Evolutionary conservation across 2,329 filamentous ascomycete species (phyloP), one percentile per base, ranked within the genome.

Genomic region (Triangularia verruculosa): DNA sequence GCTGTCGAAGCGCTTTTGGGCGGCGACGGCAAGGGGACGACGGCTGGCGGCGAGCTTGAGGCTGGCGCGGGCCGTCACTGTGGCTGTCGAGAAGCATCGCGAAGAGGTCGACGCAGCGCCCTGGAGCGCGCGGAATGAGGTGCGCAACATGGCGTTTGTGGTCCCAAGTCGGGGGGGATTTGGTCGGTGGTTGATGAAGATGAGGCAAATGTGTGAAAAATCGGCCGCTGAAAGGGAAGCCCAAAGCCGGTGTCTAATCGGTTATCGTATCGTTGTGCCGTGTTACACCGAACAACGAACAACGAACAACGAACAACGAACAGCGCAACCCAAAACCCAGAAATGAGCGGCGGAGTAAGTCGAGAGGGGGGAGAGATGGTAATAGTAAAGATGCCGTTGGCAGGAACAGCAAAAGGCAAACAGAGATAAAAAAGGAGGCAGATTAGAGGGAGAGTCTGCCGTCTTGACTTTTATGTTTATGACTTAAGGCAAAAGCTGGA

Each of bases 141-240:
- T 85, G 80, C 88, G 87, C 83, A 92, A 84, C 89, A 92, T 92
- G 80, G 78, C 83, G 80, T 76, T 74, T 73, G 43, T 57, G 34
- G 30, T 63, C 11, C n/a, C 34, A 51, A 12, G 55, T 30, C 22
- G 34, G 1, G 61, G 61, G 61, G 57, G 57, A 54, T 61, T 24
- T n/a, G 17, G 43, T 28, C n/a, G 55, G 55, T 25, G 17, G 51
- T 7, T 57, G n/a, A 32, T 28, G 34, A 27, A 24, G 15, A 63
- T 54, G 56, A 32, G 39, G 34, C 43, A 24, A 20, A 63, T 54
- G 56, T n/a, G 57, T 27, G 57, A 62, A 66, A 64, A 64, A 55
- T 25, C 64, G 61, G 61, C 30, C 56, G 47, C 61, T 56, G 56
- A 58, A 32, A 64, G 34, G 52, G 60, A 61, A 61, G 27, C n/a